Percentiles rank a stretch among this genome's conserved stretches.
These are phyloP conservation scores for cucumber (Cucumis sativus) DNA, from an alignment of 306 rosid genomes.

Conservation along the genomic window Cucumber_9930_V3 NC_026655.2:13906001-13906500, in stretches of 20 bases:
- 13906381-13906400: constrained; percentile 89
- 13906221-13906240: not conserved
- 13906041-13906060: constrained; percentile 96
- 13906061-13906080: constrained; percentile 92
- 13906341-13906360: constrained; percentile 98
- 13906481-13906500: constrained; percentile 97
- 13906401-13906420: constrained; percentile 93
- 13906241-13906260: constrained; percentile 12
- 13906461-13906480: constrained; percentile 94
- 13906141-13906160: constrained; percentile 78
- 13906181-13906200: constrained; percentile 44
- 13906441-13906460: constrained; percentile 96
- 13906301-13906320: constrained; percentile 86
- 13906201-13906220: constrained; percentile 3
- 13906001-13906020: constrained; percentile 72
- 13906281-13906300: constrained; percentile 94
- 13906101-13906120: constrained; percentile 93
- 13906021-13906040: constrained; percentile 96
- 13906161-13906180: constrained; percentile 83
- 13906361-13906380: constrained; percentile 47
- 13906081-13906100: constrained; percentile 96
- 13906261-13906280: constrained; percentile 95
- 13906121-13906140: constrained; percentile 79
- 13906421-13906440: constrained; percentile 99
- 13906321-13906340: constrained; percentile 96